Conservation (phyloP, 2,329 filamentous ascomycete species). For the Trichoderma sp. region DNA sequence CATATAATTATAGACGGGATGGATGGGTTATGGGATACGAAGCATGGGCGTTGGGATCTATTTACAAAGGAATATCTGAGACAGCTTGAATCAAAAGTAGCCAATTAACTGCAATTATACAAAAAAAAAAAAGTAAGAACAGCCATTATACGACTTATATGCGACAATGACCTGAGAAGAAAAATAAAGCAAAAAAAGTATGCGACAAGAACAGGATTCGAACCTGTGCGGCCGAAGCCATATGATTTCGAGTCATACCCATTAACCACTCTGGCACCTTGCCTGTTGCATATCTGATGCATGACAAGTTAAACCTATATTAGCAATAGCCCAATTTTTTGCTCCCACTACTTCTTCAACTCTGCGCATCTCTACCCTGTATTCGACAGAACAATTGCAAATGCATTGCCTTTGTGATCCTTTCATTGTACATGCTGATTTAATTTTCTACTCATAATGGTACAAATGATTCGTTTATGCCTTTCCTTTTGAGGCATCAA, state of each 20-base stretch:
- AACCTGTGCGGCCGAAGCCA: constrained; percentile 29
- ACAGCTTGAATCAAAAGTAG: neutral
- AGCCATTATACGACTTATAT: neutral
- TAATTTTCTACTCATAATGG: no score
- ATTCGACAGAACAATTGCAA: no score
- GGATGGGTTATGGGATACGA: neutral
- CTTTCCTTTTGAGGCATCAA: no score
- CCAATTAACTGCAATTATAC: neutral
- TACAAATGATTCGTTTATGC: no score
- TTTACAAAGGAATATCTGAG: neutral
- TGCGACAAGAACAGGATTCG: constrained; percentile 28
- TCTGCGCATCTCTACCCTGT: no score
- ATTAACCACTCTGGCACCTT: constrained; percentile 30
- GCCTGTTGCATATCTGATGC: constrained; percentile 1
- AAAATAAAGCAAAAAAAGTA: constrained; percentile 13
- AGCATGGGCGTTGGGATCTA: neutral
- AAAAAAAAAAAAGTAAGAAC: neutral
- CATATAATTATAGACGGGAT: neutral
- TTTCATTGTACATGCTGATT: no score
- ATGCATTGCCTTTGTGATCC: no score
- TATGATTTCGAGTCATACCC: constrained; percentile 29
- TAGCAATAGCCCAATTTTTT: neutral
- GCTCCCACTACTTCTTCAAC: no score
- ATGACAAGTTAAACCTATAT: neutral
- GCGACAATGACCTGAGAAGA: neutral